These are phyloP conservation scores for Phaseolus lunatus DNA, from an alignment of 306 rosid species.

Conservation along the genomic window DNA sequence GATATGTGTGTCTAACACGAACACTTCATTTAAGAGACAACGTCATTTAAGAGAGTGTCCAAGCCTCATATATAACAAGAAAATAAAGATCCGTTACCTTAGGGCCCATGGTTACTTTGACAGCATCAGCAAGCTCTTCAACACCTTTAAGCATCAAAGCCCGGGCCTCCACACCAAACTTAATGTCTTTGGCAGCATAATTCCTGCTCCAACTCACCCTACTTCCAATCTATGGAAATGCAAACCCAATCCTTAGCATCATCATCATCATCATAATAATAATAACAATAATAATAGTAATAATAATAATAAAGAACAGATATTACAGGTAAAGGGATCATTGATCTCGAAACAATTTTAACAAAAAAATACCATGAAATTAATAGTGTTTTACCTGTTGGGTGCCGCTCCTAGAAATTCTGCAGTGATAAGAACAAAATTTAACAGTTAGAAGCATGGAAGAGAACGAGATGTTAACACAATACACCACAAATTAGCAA, in stretches of 20 bases:
- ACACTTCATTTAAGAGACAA: too few relatives aligned
- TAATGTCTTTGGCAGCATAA: conserved; percentile 92
- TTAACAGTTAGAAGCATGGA: conserved; percentile 1
- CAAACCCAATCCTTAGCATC: not conserved
- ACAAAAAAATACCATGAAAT: not conserved
- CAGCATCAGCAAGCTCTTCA: conserved; percentile 97
- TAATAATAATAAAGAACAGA: not conserved
- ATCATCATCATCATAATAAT: too few relatives aligned
- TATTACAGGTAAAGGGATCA: not conserved
- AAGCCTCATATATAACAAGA: too few relatives aligned
- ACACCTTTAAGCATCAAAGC: conserved; percentile 97
- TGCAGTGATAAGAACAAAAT: conserved; percentile 38
- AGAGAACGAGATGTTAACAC: not conserved
- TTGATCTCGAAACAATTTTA: conserved; percentile 8
- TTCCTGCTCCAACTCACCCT: conserved; percentile 83
- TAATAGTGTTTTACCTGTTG: conserved; percentile 68
- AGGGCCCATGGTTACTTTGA: conserved; percentile 98
- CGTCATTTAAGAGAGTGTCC: too few relatives aligned
- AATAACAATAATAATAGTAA: too few relatives aligned
- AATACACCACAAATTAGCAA: not conserved
- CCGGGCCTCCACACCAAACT: conserved; percentile 95
- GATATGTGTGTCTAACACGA: too few relatives aligned
- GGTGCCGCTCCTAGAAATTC: conserved; percentile 69
- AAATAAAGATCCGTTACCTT: conserved; percentile 56
- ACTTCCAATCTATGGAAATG: conserved; percentile 67